Conservation (phyloP, 768 basidiomycete genomes). For the Boletus edulis region DNA sequence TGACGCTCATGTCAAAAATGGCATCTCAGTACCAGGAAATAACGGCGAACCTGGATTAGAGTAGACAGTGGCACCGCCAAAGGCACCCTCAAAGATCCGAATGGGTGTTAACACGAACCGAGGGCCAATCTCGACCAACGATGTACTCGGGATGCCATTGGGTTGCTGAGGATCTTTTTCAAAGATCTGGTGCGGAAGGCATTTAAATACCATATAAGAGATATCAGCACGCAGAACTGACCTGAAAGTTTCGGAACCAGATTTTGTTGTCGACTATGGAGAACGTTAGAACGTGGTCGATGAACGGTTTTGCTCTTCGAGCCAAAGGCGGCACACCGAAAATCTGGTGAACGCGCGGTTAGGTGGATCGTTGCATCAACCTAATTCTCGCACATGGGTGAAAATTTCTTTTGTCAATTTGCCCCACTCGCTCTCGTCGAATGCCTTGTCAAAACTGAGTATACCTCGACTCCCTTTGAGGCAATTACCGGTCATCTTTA, state of each 20-base stretch:
- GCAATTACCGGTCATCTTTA: slow-evolving; percentile 99
- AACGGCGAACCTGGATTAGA: slow-evolving; percentile 80
- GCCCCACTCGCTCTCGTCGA: slow-evolving; percentile 87
- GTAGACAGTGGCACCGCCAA: slow-evolving; percentile 91
- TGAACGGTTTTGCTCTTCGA: slow-evolving; percentile 90
- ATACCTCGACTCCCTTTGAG: slow-evolving; percentile 92
- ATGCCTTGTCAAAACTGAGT: slow-evolving; percentile 87
- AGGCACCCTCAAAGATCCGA: slow-evolving; percentile 96
- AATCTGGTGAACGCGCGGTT: slow-evolving; percentile 51
- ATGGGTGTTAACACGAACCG: slow-evolving; percentile 97
- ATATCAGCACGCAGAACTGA: slow-evolving; percentile 32
- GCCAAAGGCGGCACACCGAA: slow-evolving; percentile 94
- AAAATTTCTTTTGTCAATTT: slow-evolving; percentile 89
- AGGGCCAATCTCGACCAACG: slow-evolving; percentile 96
- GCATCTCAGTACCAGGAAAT: not conserved
- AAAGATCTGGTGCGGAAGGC: slow-evolving; percentile 60
- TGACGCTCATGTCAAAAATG: not conserved
- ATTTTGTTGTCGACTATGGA: slow-evolving; percentile 94
- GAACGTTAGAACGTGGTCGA: slow-evolving; percentile 97
- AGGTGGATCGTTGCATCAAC: not conserved
- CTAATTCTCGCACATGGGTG: slow-evolving; percentile 65
- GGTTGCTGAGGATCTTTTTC: slow-evolving; percentile 93
- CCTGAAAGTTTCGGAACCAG: slow-evolving; percentile 99
- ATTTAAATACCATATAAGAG: not conserved
- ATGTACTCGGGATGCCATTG: slow-evolving; percentile 78